Evolutionary conservation across 2,329 filamentous ascomycete species (phyloP).

Genomic region (Neurospora sp.): DNA sequence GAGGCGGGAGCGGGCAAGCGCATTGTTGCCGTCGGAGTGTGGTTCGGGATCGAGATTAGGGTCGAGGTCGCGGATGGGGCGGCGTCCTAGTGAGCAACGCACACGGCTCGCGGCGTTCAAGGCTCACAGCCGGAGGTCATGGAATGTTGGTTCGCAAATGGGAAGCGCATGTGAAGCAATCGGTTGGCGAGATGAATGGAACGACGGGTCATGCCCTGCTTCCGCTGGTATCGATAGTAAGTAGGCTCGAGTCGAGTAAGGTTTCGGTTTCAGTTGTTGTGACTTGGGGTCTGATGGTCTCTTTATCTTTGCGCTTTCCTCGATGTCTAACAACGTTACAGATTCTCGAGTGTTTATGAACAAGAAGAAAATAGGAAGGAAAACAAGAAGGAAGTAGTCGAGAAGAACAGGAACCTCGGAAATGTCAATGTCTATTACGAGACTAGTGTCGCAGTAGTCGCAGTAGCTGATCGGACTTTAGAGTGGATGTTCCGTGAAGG

Average conservation of each 20-base stretch:
- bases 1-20: slow-evolving; percentile 1
- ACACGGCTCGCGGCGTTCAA: neutral
- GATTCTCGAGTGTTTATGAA: neutral
- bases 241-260: neutral
- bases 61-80: neutral
- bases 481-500: neutral
- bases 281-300: neutral
- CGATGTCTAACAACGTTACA: neutral
- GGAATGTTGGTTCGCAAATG: neutral
- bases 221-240: neutral
- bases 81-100: neutral
- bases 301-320: neutral
- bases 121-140: neutral
- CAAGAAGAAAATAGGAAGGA: neutral
- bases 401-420: neutral
- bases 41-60: neutral
- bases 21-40: slow-evolving; percentile 5
- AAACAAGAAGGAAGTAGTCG: neutral
- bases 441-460: neutral
- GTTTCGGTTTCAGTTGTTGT: neutral
- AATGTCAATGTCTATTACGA: neutral
- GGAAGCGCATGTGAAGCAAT: neutral
- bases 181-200: neutral
- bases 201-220: neutral
- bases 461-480: neutral